phyloP scores from a whole-genome alignment of 495 filamentous ascomycete genomes.

The Aspergillus wentii region DNA sequence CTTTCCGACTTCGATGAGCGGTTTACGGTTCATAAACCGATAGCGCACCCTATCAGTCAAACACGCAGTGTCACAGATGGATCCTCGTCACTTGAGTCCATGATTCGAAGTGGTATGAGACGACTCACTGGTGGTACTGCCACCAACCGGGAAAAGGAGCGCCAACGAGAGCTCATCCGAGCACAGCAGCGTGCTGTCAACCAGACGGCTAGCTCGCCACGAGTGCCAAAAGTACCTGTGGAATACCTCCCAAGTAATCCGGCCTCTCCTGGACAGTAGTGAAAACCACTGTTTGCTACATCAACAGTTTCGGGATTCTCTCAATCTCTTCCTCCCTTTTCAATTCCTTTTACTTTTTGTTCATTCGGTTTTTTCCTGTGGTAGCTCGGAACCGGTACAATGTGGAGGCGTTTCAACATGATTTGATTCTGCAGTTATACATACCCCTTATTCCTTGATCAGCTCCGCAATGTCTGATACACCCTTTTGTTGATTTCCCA shows the following conservation, averaged over 20 bases:
- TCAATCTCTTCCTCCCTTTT: too few species aligned
- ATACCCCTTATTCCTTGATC: too few species aligned
- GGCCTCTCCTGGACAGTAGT: constrained; percentile 29
- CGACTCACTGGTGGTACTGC: constrained; percentile 60
- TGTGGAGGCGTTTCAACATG: too few species aligned
- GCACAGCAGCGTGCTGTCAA: constrained; percentile 43
- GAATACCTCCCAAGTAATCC: constrained; percentile 47
- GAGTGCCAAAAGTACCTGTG: constrained; percentile 60
- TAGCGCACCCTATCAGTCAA: constrained; percentile 44
- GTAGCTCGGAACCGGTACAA: too few species aligned
- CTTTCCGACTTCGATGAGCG: constrained; percentile 45
- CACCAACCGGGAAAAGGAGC: constrained; percentile 50
- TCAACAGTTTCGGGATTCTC: too few species aligned
- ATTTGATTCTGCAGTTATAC: too few species aligned
- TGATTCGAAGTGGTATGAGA: constrained; percentile 62
- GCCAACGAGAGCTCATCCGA: constrained; percentile 53
- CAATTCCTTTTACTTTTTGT: too few species aligned
- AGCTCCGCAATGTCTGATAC: too few species aligned
- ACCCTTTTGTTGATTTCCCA: too few species aligned
- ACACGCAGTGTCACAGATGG: constrained; percentile 39
- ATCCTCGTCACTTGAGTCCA: constrained; percentile 62
- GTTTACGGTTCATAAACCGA: constrained; percentile 41
- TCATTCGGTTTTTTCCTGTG: too few species aligned
- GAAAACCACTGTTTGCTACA: too few species aligned
- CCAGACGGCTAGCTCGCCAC: constrained; percentile 45